Evolutionary conservation across 129 eudicot genomes (phyloP).

Genomic region (Solidago caesia): DNA sequence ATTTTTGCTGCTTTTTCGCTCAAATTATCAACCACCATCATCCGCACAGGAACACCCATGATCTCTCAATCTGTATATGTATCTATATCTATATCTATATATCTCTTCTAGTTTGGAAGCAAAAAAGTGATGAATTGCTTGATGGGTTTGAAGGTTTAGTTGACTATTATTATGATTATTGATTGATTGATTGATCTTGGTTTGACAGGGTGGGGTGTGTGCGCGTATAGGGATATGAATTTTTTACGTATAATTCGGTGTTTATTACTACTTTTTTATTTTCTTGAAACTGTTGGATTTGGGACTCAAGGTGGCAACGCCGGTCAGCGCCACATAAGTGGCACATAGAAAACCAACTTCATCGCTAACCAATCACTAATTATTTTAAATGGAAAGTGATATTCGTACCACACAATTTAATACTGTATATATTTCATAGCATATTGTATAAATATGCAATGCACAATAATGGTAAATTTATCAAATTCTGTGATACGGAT

Average conservation of each 20-base stretch:
- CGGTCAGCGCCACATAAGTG: too few relatives aligned
- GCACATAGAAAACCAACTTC: too few relatives aligned
- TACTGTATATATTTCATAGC: too few relatives aligned
- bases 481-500: too few relatives aligned
- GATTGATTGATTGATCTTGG: slow-evolving; percentile 12
- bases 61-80: neutral
- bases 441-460: too few relatives aligned
- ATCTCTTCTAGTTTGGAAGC: neutral
- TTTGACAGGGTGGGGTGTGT: slow-evolving; percentile 32
- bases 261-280: too few relatives aligned
- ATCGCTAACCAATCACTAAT: too few relatives aligned
- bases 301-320: too few relatives aligned
- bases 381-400: too few relatives aligned
- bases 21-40: slow-evolving; percentile 49
- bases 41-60: slow-evolving; percentile 55
- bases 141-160: slow-evolving; percentile 31
- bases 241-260: neutral
- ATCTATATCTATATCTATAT: neutral
- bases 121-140: neutral
- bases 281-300: too few relatives aligned
- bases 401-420: too few relatives aligned
- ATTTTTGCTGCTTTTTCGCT: slow-evolving; percentile 79
- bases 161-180: slow-evolving; percentile 25
- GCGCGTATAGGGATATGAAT: neutral
- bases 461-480: too few relatives aligned